These are phyloP conservation scores for Metarhizium rileyi DNA, from an alignment of 2,329 filamentous ascomycete genomes.

Conservation along the genomic window DNA sequence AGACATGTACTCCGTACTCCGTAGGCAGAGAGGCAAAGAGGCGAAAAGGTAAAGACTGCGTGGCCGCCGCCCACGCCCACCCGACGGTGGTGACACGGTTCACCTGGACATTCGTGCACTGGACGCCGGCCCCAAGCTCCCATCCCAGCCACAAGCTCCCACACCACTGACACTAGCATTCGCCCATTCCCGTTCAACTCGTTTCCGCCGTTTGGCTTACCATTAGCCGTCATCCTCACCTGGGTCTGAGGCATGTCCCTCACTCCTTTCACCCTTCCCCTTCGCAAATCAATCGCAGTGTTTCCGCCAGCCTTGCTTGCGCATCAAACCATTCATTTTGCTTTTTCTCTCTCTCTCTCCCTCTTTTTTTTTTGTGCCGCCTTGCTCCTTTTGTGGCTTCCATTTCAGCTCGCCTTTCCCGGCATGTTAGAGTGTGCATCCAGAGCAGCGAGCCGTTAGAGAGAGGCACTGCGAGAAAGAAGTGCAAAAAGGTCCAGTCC, in stretches of 20 bases:
- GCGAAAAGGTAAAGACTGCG: no score
- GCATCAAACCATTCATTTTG: constrained; percentile 3
- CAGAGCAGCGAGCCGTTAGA: no score
- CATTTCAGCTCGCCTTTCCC: background rate
- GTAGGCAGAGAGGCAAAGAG: no score
- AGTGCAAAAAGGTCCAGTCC: background rate
- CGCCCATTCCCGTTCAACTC: background rate
- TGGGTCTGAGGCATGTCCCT: constrained; percentile 6
- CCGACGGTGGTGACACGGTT: background rate
- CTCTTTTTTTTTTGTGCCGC: constrained; percentile 4
- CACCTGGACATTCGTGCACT: background rate
- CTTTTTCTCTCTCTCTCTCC: constrained; percentile 3
- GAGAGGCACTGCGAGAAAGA: background rate
- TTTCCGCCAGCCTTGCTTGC: background rate
- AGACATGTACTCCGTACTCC: no score
- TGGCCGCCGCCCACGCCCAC: no score
- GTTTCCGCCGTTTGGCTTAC: background rate
- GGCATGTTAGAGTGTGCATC: background rate
- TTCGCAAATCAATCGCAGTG: constrained; percentile 2
- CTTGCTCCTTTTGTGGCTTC: constrained; percentile 5
- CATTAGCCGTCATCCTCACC: background rate
- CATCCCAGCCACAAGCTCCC: background rate
- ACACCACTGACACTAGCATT: background rate
- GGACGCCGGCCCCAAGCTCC: background rate
- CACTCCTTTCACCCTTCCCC: constrained; percentile 13